These are phyloP conservation scores for Xylariaceae sp. DNA, from an alignment of 2,329 filamentous ascomycete genomes.

Conservation along the genomic window DNA sequence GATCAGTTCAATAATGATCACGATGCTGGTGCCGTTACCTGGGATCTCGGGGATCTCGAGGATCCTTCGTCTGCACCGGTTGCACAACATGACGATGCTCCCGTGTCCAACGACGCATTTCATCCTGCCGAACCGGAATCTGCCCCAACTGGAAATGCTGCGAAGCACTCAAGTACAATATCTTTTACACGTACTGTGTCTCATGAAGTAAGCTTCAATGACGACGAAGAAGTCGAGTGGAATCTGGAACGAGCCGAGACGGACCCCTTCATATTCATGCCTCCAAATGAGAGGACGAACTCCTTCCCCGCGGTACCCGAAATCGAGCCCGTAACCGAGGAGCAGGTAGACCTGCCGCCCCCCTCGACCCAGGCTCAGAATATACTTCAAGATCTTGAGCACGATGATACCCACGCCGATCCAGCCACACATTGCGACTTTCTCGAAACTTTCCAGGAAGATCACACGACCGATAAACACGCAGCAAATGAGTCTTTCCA, in stretches of 20 bases:
- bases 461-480: constrained; percentile 20
- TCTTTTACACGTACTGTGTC: constrained; percentile 68
- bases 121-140: constrained; percentile 18
- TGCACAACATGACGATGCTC: constrained; percentile 16
- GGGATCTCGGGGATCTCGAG: constrained; percentile 34
- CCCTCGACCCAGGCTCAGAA: constrained; percentile 56
- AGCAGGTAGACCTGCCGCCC: constrained; percentile 44
- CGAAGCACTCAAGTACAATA: constrained; percentile 62
- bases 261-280: constrained; percentile 64
- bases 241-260: constrained; percentile 53
- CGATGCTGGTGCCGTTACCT: constrained; percentile 30
- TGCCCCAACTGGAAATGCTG: constrained; percentile 34
- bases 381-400: constrained; percentile 56
- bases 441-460: constrained; percentile 39
- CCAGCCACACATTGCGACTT: constrained; percentile 43
- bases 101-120: constrained; percentile 15
- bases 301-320: constrained; percentile 64
- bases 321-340: constrained; percentile 33
- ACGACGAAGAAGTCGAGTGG: constrained; percentile 63
- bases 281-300: constrained; percentile 60
- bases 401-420: constrained; percentile 48
- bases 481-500: constrained; percentile 32
- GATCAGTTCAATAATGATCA: constrained; percentile 32
- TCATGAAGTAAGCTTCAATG: constrained; percentile 61
- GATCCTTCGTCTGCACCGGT: constrained; percentile 11